Evolutionary conservation across 2,329 filamentous ascomycete genomes (phyloP).

Genomic region (Cercospora sojina): DNA sequence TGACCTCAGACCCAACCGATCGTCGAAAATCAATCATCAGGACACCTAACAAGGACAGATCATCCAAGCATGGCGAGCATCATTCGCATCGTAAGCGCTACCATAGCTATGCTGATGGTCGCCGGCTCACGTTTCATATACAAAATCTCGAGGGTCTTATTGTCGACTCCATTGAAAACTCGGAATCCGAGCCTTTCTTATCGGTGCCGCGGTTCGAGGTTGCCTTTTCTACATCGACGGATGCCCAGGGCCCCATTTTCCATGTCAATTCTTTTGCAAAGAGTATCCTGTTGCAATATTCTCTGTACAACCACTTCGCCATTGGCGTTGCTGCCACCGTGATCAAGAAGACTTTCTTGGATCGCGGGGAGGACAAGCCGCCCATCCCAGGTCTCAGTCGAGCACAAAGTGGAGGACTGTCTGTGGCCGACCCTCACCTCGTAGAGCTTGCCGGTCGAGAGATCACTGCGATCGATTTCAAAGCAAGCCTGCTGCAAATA

Average conservation of each 20-base stretch:
- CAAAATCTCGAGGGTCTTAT: constrained; percentile 86
- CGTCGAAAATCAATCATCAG: constrained; percentile 73
- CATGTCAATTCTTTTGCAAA: constrained; percentile 80
- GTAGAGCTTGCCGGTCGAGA: constrained; percentile 52
- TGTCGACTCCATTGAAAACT: constrained; percentile 79
- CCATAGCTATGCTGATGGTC: constrained; percentile 64
- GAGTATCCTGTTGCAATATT: constrained; percentile 81
- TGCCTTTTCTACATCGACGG: constrained; percentile 78
- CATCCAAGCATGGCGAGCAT: constrained; percentile 32
- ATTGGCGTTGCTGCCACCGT: constrained; percentile 78
- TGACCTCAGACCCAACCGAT: constrained; percentile 32
- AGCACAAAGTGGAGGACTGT: constrained; percentile 27
- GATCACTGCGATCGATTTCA: constrained; percentile 77
- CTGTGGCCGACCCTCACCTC: constrained; percentile 27
- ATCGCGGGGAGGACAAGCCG: constrained; percentile 25
- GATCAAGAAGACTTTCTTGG: constrained; percentile 51
- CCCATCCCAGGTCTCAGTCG: constrained; percentile 19
- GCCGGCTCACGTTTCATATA: constrained; percentile 75
- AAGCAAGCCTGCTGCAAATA: constrained; percentile 76
- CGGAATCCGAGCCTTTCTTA: constrained; percentile 82
- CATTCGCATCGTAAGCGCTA: constrained; percentile 50
- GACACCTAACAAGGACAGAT: constrained; percentile 51
- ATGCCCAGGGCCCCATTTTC: constrained; percentile 82
- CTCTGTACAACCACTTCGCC: constrained; percentile 88
- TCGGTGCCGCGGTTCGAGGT: constrained; percentile 84